phyloP scores from a whole-genome alignment of 768 basidiomycete species.

The Artomyces pyxidatus region DNA sequence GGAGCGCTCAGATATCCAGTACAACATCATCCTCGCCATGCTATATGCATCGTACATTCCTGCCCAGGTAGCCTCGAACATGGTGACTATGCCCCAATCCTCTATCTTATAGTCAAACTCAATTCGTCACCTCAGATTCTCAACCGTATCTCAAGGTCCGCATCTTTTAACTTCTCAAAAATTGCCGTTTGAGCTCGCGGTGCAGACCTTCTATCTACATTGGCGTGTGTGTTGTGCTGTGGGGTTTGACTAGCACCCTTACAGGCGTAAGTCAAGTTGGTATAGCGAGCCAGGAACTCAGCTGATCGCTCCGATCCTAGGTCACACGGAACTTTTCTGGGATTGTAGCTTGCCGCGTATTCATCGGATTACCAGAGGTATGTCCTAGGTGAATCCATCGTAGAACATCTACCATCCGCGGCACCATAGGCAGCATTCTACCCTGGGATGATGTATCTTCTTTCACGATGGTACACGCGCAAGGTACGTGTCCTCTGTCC shows the following conservation, averaged over 20 bases:
- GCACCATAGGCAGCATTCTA: conserved; percentile 58
- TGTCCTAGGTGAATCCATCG: too few relatives aligned
- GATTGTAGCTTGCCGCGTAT: conserved; percentile 48
- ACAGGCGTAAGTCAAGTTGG: conserved; percentile 45
- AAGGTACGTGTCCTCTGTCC: too few relatives aligned
- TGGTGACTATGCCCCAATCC: conserved; percentile 29
- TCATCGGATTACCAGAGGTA: conserved; percentile 57
- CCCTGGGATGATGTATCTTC: conserved; percentile 42
- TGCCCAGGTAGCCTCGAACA: conserved; percentile 59
- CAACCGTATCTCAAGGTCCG: conserved; percentile 26
- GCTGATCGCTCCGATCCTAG: too few relatives aligned
- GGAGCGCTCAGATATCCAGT: conserved; percentile 47
- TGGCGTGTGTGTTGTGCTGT: conserved; percentile 47
- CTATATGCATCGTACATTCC: conserved; percentile 55
- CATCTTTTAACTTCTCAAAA: too few relatives aligned
- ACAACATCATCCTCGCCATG: conserved; percentile 42
- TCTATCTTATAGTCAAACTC: background rate
- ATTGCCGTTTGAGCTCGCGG: too few relatives aligned
- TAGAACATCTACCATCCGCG: too few relatives aligned
- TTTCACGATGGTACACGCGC: conserved; percentile 31
- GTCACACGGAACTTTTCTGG: conserved; percentile 46
- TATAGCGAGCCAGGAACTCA: too few relatives aligned
- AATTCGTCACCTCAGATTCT: too few relatives aligned
- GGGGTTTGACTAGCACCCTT: conserved; percentile 55
- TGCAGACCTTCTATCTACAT: conserved; percentile 62